These are phyloP conservation scores for Agapanthus africanus DNA, from an alignment of 106 monocot species.

Conservation along the genomic window DNA sequence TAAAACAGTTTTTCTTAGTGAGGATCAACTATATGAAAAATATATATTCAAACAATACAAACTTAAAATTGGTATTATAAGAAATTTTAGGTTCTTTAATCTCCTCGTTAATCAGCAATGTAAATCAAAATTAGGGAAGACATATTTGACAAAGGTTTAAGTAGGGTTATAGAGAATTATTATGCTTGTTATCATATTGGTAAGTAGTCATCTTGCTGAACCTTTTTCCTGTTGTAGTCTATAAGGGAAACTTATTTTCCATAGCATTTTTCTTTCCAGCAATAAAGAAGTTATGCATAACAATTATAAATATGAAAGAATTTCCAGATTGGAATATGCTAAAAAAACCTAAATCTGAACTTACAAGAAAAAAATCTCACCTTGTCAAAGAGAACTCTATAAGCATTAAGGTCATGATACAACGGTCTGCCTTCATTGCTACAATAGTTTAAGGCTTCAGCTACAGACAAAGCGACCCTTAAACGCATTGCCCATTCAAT, in stretches of 20 bases:
- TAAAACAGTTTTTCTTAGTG: no score
- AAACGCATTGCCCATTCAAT: constrained; percentile 51
- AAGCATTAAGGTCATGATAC: constrained; percentile 82
- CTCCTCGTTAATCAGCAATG: no score
- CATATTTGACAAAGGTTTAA: no score
- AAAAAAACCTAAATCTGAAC: not conserved
- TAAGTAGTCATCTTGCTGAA: no score
- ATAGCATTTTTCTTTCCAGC: not conserved
- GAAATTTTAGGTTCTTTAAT: no score
- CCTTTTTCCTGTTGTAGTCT: not conserved
- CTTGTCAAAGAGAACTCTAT: constrained; percentile 92
- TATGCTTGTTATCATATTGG: no score
- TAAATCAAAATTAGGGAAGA: no score
- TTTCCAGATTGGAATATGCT: not conserved
- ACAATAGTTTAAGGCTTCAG: constrained; percentile 39
- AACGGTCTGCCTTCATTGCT: constrained; percentile 27
- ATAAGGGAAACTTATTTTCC: not conserved
- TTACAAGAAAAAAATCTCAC: constrained; percentile 24
- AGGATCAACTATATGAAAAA: no score
- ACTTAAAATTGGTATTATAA: no score
- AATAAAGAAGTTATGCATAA: not conserved
- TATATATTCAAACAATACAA: no score
- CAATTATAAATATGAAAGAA: not conserved
- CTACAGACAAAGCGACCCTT: constrained; percentile 29
- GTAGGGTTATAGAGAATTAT: no score